Conservation (phyloP, 2,329 filamentous ascomycete species). For the Aspergillus pseudoterreus region DNA sequence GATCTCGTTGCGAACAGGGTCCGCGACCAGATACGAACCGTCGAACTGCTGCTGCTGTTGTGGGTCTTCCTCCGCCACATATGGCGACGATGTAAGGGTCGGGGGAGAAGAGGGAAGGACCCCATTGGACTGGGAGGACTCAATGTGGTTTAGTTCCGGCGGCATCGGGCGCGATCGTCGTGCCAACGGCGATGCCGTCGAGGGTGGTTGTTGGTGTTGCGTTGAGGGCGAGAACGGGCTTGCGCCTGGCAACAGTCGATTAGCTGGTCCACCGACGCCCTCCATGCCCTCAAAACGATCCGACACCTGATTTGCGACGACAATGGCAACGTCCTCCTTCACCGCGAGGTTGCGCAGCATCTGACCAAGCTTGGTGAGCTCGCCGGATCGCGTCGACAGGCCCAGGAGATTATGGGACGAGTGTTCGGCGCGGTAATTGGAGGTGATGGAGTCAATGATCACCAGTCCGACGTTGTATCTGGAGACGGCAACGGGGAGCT, state of each 20-base stretch:
- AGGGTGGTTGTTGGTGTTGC: constrained; percentile 7
- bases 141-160: constrained; percentile 10
- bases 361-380: constrained; percentile 71
- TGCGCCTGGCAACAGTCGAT: neutral
- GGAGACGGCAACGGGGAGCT: constrained; percentile 79
- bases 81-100: constrained; percentile 25
- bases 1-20: constrained; percentile 45
- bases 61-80: constrained; percentile 23
- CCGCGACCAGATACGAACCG: constrained; percentile 37
- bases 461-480: constrained; percentile 76
- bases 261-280: constrained; percentile 1
- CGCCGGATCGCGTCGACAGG: constrained; percentile 71
- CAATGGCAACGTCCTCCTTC: constrained; percentile 71
- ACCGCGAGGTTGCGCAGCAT: constrained; percentile 73
- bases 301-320: constrained; percentile 92
- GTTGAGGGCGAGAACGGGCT: constrained; percentile 11
- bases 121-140: constrained; percentile 14
- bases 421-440: constrained; percentile 89
- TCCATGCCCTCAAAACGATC: constrained; percentile 65
- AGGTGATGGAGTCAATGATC: constrained; percentile 85
- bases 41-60: constrained; percentile 18
- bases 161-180: constrained; percentile 4
- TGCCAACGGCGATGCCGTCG: constrained; percentile 19
- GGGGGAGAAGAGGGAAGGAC: constrained; percentile 23
- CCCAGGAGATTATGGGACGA: constrained; percentile 38